These are phyloP conservation scores for Rhynchosporium graminicola DNA, from an alignment of 2,329 filamentous ascomycete genomes.

Conservation along the genomic window DNA sequence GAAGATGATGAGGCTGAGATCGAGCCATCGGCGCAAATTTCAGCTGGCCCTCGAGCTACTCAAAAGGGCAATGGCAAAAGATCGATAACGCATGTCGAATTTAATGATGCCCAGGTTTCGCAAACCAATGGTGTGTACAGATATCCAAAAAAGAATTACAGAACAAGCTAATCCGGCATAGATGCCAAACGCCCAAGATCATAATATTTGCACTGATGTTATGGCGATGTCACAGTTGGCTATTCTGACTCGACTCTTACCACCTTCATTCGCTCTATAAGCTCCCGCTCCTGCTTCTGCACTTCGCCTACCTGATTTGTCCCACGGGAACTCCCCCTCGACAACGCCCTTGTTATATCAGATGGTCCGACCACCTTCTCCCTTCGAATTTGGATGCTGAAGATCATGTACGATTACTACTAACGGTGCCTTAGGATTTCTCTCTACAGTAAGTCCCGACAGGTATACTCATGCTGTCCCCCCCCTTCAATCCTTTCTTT, in stretches of 20 bases:
- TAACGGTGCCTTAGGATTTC: slow-evolving; percentile 27
- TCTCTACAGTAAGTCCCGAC: slow-evolving; percentile 31
- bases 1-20: slow-evolving; percentile 34
- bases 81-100: slow-evolving; percentile 34
- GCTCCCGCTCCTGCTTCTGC: not conserved
- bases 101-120: slow-evolving; percentile 26
- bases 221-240: not conserved
- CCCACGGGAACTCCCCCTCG: not conserved
- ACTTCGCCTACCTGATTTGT: not conserved
- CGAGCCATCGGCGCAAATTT: slow-evolving; percentile 6
- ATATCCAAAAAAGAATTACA: not conserved
- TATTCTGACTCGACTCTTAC: not conserved
- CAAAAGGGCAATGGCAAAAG: slow-evolving; percentile 36
- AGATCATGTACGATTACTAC: slow-evolving; percentile 20
- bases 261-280: not conserved
- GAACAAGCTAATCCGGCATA: slow-evolving; percentile 30
- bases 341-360: not conserved
- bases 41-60: slow-evolving; percentile 9
- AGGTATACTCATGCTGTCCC: slow-evolving; percentile 32
- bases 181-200: slow-evolving; percentile 40
- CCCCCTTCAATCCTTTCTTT: slow-evolving; percentile 20
- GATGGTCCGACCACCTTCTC: not conserved
- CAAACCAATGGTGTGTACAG: slow-evolving; percentile 33
- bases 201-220: slow-evolving; percentile 23
- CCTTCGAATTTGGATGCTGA: slow-evolving; percentile 9